A percentile compares a stretch with the other conserved stretches of the same genome.
phyloP scores from a whole-genome alignment of 495 filamentous ascomycete genomes.

The Aspergillus wentii region DNA sequence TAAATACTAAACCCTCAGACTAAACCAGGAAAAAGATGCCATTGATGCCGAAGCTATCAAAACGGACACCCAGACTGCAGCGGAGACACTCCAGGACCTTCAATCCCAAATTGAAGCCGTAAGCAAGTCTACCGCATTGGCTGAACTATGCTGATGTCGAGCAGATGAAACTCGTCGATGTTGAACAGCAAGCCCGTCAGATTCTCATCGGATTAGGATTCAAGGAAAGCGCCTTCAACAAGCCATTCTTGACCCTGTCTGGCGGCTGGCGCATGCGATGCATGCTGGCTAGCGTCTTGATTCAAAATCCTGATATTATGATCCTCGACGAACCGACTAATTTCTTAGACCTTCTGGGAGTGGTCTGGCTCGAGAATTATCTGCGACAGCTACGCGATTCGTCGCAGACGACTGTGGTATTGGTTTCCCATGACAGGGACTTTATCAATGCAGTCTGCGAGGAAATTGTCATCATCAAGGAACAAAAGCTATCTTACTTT shows the following conservation, averaged over 20 bases:
- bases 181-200: constrained; percentile 56
- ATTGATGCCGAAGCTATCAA: constrained; percentile 50
- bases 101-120: constrained; percentile 52
- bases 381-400: constrained; percentile 46
- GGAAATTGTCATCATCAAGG: constrained; percentile 69
- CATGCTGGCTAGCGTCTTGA: constrained; percentile 59
- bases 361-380: constrained; percentile 76
- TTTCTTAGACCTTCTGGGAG: constrained; percentile 74
- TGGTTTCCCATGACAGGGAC: constrained; percentile 77
- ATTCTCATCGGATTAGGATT: constrained; percentile 71
- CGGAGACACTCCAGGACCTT: constrained; percentile 56
- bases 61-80: constrained; percentile 58
- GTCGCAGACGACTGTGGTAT: constrained; percentile 46
- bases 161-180: constrained; percentile 38
- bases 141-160: not conserved
- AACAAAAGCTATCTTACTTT: constrained; percentile 57
- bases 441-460: constrained; percentile 69
- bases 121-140: constrained; percentile 8
- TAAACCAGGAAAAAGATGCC: constrained; percentile 46
- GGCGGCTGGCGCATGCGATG: constrained; percentile 78
- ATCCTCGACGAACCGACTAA: constrained; percentile 88
- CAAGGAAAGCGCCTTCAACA: constrained; percentile 50
- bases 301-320: constrained; percentile 69
- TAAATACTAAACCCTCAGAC: constrained; percentile 36
- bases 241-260: constrained; percentile 58